These are phyloP conservation scores for Calocybe gambosa DNA, from an alignment of 1,284 basidiomycete species.

Conservation along the genomic window DNA sequence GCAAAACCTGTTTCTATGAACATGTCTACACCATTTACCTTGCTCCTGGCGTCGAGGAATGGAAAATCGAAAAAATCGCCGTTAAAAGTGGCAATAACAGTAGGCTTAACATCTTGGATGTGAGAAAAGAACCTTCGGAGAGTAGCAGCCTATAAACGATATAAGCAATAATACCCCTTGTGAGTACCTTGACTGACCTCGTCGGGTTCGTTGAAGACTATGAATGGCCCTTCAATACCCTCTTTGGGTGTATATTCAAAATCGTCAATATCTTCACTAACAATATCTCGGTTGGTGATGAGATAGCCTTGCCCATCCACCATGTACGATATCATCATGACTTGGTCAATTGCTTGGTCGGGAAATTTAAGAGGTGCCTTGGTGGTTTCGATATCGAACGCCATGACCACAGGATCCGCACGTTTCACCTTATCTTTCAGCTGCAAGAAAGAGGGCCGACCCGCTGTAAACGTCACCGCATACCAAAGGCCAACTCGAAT, in stretches of 20 bases:
- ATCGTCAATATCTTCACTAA: conserved; percentile 96
- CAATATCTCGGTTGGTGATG: conserved; percentile 97
- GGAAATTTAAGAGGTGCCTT: conserved; percentile 99
- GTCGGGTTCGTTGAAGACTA: conserved; percentile 91
- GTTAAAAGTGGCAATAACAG: conserved; percentile 98
- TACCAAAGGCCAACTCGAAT: conserved; percentile 99
- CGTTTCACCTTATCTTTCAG: conserved; percentile 90
- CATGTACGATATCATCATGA: conserved; percentile 99
- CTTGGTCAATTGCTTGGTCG: conserved; percentile 92
- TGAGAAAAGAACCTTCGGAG: conserved; percentile 92
- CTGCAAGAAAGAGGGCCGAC: conserved; percentile 70
- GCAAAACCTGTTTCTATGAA: conserved; percentile 92
- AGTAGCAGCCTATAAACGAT: conserved; percentile 51
- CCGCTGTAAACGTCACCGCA: conserved; percentile 76
- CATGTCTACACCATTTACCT: conserved; percentile 93
- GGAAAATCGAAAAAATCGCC: conserved; percentile 99
- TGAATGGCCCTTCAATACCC: conserved; percentile 97
- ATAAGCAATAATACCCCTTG: conserved; percentile 3
- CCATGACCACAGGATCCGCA: conserved; percentile 99
- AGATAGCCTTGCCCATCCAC: conserved; percentile 94
- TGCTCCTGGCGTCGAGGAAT: conserved; percentile 87
- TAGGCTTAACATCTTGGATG: conserved; percentile 89
- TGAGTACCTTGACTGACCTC: conserved; percentile 52
- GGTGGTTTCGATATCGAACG: conserved; percentile 98
- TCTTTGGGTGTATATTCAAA: conserved; percentile 99